Percentiles rank a stretch among this genome's conserved stretches.
These are phyloP conservation scores for Agapanthus africanus DNA, from an alignment of 106 monocot species.

Conservation along the genomic window DNA sequence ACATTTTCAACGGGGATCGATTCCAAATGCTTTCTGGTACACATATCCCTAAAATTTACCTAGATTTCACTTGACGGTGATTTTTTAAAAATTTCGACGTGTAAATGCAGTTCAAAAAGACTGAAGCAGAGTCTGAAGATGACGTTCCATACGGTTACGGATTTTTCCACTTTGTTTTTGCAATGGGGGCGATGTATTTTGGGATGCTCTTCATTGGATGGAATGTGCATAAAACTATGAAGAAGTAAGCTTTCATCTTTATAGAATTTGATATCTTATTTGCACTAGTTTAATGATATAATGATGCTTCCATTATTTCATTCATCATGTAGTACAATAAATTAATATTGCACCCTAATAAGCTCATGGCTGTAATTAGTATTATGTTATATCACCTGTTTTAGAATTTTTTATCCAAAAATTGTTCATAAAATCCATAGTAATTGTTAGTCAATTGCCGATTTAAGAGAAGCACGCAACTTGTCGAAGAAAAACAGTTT, in stretches of 20 bases:
- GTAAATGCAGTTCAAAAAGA: constrained; percentile 23
- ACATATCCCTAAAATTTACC: not conserved
- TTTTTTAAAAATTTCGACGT: not conserved
- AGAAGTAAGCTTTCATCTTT: constrained; percentile 59
- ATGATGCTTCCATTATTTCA: too few species aligned
- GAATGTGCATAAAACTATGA: constrained; percentile 59
- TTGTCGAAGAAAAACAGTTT: too few species aligned
- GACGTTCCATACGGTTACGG: constrained; percentile 87
- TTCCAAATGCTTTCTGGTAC: constrained; percentile 64
- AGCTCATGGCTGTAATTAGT: too few species aligned
- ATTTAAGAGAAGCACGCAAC: too few species aligned
- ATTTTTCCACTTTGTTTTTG: constrained; percentile 93
- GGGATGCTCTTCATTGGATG: constrained; percentile 90
- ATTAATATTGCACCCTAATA: too few species aligned
- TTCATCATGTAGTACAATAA: too few species aligned
- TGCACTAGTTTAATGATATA: too few species aligned
- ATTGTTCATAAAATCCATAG: too few species aligned
- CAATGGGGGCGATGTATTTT: constrained; percentile 87
- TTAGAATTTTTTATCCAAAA: too few species aligned
- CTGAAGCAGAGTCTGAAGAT: constrained; percentile 40
- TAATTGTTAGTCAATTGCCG: too few species aligned
- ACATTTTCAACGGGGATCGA: constrained; percentile 83
- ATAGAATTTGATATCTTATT: too few species aligned
- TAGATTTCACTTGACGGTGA: not conserved
- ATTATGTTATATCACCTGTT: too few species aligned